Conservation (phyloP, 75 land plant genomes). For the Sequoia sempervirens region DNA sequence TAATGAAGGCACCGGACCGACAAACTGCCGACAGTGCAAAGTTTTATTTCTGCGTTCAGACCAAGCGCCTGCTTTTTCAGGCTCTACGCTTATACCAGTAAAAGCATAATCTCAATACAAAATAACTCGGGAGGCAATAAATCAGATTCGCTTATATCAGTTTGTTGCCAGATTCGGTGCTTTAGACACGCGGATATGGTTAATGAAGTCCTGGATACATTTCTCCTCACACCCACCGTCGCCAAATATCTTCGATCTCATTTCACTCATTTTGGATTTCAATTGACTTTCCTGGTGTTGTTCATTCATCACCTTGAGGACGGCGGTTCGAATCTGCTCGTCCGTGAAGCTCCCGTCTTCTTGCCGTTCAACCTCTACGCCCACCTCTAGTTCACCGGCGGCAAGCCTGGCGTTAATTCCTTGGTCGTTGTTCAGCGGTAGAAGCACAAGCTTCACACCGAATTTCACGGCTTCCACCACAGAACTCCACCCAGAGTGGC, state of each 20-base stretch:
- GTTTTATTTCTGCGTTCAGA: too few relatives aligned
- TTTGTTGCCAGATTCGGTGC: too few relatives aligned
- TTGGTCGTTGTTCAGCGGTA: slow-evolving; percentile 24
- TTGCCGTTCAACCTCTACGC: slow-evolving; percentile 14
- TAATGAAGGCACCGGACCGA: too few relatives aligned
- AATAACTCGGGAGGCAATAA: too few relatives aligned
- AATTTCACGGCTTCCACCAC: too few relatives aligned
- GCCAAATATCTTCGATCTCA: neutral
- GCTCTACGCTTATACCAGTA: too few relatives aligned
- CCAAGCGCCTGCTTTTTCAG: too few relatives aligned
- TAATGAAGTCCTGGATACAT: neutral
- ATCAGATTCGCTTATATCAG: too few relatives aligned
- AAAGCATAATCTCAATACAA: too few relatives aligned
- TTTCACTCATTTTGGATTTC: neutral
- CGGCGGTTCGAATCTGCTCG: slow-evolving; percentile 11
- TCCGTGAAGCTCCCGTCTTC: neutral
- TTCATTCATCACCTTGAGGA: slow-evolving; percentile 13
- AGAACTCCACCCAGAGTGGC: too few relatives aligned
- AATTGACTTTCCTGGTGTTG: neutral
- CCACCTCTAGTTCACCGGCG: slow-evolving; percentile 16
- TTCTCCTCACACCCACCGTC: neutral
- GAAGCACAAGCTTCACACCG: neutral
- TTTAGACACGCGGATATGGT: neutral
- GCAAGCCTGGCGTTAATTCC: slow-evolving; percentile 11
- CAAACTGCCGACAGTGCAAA: too few relatives aligned